These are phyloP conservation scores for Paramecium pentaurelia DNA, from an alignment of 73 alveolate species.

Conservation along the genomic window DNA sequence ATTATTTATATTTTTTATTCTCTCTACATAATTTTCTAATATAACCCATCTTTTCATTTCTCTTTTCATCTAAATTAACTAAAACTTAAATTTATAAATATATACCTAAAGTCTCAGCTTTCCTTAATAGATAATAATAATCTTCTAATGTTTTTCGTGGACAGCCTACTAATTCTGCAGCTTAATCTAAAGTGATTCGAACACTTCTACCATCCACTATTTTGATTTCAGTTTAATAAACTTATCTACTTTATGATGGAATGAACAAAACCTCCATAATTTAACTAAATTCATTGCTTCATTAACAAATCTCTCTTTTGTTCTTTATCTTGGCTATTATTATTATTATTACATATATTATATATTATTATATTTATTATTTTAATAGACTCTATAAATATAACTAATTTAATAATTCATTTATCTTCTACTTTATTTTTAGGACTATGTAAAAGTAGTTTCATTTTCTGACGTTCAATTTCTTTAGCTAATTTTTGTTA, in stretches of 20 bases:
- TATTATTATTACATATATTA: neutral
- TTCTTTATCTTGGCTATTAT: slow-evolving; percentile 3
- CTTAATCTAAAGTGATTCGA: slow-evolving; percentile 48
- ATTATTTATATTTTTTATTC: neutral
- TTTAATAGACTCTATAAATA: neutral
- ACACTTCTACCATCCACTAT: slow-evolving; percentile 29
- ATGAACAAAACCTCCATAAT: neutral
- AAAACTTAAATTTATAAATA: neutral
- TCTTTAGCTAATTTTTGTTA: neutral
- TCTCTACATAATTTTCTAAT: slow-evolving; percentile 46
- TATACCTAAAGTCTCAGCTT: slow-evolving; percentile 38
- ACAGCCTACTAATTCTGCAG: slow-evolving; percentile 48
- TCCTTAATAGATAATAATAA: slow-evolving; percentile 35
- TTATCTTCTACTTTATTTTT: neutral
- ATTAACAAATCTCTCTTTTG: neutral
- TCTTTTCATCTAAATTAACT: slow-evolving; percentile 43
- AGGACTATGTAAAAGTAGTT: neutral
- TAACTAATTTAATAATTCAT: neutral
- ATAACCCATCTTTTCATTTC: slow-evolving; percentile 46
- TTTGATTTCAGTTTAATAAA: neutral
- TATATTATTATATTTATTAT: neutral
- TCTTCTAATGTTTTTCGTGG: slow-evolving; percentile 62
- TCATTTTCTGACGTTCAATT: neutral
- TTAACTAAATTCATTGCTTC: slow-evolving; percentile 29
- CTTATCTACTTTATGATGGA: neutral